Base-by-base conservation (phyloP, 1,284 basidiomycete species). In the Trametes versicolor region DNA sequence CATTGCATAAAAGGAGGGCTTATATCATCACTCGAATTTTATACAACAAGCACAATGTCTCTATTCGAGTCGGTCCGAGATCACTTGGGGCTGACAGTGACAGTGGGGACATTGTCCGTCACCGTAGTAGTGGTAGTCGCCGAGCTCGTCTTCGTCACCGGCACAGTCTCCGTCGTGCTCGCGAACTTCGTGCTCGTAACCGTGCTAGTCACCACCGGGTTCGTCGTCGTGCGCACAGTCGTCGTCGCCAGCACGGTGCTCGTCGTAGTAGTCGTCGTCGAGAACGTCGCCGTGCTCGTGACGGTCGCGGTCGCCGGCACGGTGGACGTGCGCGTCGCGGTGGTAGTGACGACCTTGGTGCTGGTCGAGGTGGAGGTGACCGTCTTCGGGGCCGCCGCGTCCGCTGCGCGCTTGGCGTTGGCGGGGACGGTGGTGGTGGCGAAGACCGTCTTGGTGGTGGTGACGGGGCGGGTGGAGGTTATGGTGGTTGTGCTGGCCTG, bases 111-210 rank as follows among this genome's bases (percentile, higher is more conserved):
- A 13, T 49, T 60, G 41, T 43, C 58, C 10, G 58, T 60, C 37
- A 13, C 12, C 8, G 19, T 23, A 0, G 37, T 39, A 0, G 58
- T 52, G 39, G 48, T 53, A 4, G 58, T 60, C 25, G 58, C 12
- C 1, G 52, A 39, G 0, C 23, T 12, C 17, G 58, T 53, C 58
- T 10, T 29, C 36, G 58, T 59, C 25, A 27, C 49, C 1, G 48
- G 41, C 15, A 8, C 37, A 1, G 49, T 59, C 25, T 45, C 58
- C 13, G 58, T 52, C n/a, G 6, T n/a, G 25, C 50, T 53, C 29
- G n/a, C 41, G 27, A 47, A 52, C n/a, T 34, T 19, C 27, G 58
- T 60, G 41, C 29, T 52, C 50, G 58, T 60, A 50, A 60, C 50
- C 39, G 58, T 60, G 41, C 41, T 43, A 13, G 58, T 60, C 49